Conservation (phyloP, 495 filamentous ascomycete species). For the Aspergillus nidulans region DNA sequence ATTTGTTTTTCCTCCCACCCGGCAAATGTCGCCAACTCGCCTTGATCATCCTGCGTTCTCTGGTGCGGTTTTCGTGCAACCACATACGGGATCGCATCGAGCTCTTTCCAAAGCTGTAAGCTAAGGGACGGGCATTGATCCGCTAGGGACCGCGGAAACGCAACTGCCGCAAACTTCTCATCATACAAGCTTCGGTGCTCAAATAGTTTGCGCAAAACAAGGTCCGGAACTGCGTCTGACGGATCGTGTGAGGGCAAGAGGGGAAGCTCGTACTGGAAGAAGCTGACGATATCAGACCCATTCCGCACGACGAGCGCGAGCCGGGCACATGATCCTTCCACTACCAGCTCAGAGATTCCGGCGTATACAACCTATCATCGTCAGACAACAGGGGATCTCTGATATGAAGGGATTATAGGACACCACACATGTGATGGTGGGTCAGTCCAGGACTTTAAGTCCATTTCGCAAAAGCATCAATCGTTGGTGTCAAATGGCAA, state of each 20-base stretch:
- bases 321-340: not conserved
- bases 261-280: not conserved
- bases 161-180: conserved; percentile 5
- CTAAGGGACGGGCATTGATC: conserved; percentile 4
- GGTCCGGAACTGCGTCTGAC: not conserved
- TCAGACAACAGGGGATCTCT: not conserved
- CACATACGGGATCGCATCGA: conserved; percentile 9
- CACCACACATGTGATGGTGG: not conserved
- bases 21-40: conserved; percentile 3
- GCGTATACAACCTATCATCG: conserved; percentile 1
- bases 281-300: conserved; percentile 4
- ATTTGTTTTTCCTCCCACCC: conserved; percentile 8
- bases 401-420: too few relatives aligned
- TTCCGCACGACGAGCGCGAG: conserved; percentile 9
- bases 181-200: conserved; percentile 1
- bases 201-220: not conserved
- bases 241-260: not conserved
- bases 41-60: not conserved
- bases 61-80: not conserved
- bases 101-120: conserved; percentile 5
- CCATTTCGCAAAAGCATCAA: not conserved
- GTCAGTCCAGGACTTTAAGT: not conserved
- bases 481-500: too few relatives aligned
- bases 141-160: not conserved
- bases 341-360: conserved; percentile 4